phyloP scores from a whole-genome alignment of 768 basidiomycete genomes.

The Stropharia rugosoannulata region DNA sequence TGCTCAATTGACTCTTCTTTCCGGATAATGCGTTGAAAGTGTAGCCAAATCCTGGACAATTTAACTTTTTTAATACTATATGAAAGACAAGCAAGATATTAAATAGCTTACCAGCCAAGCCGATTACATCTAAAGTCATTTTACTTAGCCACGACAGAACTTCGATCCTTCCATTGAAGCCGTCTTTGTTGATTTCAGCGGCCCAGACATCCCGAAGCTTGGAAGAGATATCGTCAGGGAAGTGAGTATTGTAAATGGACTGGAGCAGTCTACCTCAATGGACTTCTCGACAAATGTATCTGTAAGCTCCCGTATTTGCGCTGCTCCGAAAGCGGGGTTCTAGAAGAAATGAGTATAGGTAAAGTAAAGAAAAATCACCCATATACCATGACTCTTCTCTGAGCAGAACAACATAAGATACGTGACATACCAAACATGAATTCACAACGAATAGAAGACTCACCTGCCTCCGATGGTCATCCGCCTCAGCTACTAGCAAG shows the following conservation, averaged over 20 bases:
- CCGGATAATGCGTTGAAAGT: conserved; percentile 28
- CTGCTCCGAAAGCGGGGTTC: conserved; percentile 69
- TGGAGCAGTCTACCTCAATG: conserved; percentile 37
- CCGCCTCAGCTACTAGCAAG: conserved; percentile 48
- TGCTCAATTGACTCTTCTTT: conserved; percentile 47
- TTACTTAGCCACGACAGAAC: conserved; percentile 64
- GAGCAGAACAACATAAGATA: neutral
- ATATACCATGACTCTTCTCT: conserved; percentile 47
- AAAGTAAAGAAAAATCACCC: neutral
- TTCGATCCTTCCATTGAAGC: conserved; percentile 42
- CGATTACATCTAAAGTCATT: conserved; percentile 76
- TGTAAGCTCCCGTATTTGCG: conserved; percentile 57
- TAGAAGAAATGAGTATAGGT: conserved; percentile 12
- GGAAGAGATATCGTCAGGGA: neutral
- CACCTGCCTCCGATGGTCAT: conserved; percentile 46
- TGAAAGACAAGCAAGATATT: conserved; percentile 27
- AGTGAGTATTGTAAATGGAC: neutral
- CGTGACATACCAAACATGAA: conserved; percentile 19
- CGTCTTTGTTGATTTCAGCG: conserved; percentile 29
- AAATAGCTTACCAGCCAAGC: conserved; percentile 55
- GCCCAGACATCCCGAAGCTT: conserved; percentile 49
- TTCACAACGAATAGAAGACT: conserved; percentile 8
- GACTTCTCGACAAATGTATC: conserved; percentile 58
- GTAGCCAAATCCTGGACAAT: conserved; percentile 45
- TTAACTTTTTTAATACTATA: neutral